A percentile compares a stretch with the other conserved stretches of the same genome.
Evolutionary conservation across 106 monocot species (phyloP).

Genomic region (Dendrobium officinale): DNA sequence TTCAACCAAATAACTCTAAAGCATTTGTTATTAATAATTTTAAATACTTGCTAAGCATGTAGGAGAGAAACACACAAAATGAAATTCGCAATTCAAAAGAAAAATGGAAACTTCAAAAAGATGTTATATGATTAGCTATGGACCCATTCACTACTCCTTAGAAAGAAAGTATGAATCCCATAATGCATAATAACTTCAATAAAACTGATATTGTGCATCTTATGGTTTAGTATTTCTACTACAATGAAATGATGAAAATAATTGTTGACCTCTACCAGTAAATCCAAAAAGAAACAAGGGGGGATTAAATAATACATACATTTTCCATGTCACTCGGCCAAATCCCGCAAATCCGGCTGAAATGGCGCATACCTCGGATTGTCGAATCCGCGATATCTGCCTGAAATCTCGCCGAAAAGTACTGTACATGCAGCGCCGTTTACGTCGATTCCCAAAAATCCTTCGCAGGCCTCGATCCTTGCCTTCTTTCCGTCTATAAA

Average conservation of each 20-base stretch:
- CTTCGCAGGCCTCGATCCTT: no score
- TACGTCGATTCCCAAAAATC: no score
- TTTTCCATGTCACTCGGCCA: no score
- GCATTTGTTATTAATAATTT: background rate
- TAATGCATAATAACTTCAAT: background rate
- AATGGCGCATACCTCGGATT: no score
- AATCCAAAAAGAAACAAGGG: no score
- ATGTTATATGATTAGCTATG: background rate
- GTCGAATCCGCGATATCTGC: no score
- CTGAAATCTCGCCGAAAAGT: no score
- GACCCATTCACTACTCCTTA: background rate
- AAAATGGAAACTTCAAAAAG: background rate
- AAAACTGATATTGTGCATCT: background rate
- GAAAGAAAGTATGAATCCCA: background rate
- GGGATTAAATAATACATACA: no score
- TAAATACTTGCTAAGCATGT: background rate
- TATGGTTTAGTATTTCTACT: background rate
- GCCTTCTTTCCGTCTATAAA: no score
- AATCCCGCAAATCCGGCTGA: no score
- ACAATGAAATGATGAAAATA: background rate
- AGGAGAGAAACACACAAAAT: background rate
- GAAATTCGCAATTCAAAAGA: background rate
- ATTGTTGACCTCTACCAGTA: no score
- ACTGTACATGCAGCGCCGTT: no score
- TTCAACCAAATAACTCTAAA: background rate